Evolutionary conservation across 352 stramenopile species (phyloP), one percentile per base, ranked within the genome.

Genomic region (Phytophthora fragariae): DNA sequence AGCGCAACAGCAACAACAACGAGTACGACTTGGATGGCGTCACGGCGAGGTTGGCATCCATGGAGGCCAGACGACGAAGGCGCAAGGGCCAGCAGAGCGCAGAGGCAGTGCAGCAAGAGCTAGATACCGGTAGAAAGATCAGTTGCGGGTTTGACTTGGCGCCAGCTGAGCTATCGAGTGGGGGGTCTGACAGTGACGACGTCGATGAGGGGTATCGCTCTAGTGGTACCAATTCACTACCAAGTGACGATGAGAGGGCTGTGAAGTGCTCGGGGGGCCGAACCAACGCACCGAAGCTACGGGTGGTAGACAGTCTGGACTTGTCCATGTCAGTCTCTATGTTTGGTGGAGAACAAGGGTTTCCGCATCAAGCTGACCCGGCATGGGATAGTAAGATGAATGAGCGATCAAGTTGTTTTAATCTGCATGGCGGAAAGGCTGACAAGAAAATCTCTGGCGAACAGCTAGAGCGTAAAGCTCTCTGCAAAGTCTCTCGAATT

Each of bases 291-390:
- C 19, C 12, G 27, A 77, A 35, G 27, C n/a, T 46, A 9, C 29
- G 68, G 54, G 68, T 90, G 3, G 70, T 59, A 59, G 85, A 91
- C 56, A 92, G 85, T 44, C 73, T 92, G 15, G 83, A 92, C 31
- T 62, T 92, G 24, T 92, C 83, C 68, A 89, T 91, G 79, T 89
- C 82, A 1, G 76, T 86, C 68, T 79, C 72, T 21, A 47, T 80
- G 15, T 66, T 60, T 1, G 67, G 76, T 29, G n/a, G 14, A 53
- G n/a, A 49, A 7, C n/a, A 9, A 2, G 10, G 29, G 64, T 33
- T 46, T 57, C 37, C 11, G 37, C 37, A 5, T 44, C 37, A 44
- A 44, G 60, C 19, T 41, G 27, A 47, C 19, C 39, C 31, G 27
- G 31, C 37, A 1, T 27, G 17, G 37, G 5, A 12, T 44, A 12